Conservation (phyloP, 2,329 filamentous ascomycete species). For the Bertia moriformis region DNA sequence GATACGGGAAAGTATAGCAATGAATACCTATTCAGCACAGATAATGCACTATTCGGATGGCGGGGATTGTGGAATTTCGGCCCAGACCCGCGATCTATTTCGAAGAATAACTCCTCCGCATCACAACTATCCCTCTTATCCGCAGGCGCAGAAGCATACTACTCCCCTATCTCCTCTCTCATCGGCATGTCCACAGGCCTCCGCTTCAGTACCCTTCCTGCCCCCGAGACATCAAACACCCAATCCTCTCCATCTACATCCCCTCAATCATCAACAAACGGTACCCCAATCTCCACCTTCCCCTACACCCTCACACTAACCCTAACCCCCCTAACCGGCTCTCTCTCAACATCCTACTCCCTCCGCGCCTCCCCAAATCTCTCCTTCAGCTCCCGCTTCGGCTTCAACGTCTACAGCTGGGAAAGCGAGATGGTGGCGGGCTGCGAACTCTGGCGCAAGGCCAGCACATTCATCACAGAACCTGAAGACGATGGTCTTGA, state of each 20-base stretch:
- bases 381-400: conserved; percentile 52
- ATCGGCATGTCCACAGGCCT: conserved; percentile 41
- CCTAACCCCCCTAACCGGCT: conserved; percentile 52
- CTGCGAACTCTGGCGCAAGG: conserved; percentile 44
- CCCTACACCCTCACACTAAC: conserved; percentile 50
- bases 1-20: conserved; percentile 53
- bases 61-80: conserved; percentile 59
- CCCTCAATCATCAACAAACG: not conserved
- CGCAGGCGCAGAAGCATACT: conserved; percentile 47
- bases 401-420: conserved; percentile 61
- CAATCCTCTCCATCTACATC: conserved; percentile 15
- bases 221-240: conserved; percentile 41
- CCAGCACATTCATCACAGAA: no score
- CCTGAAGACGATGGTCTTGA: not conserved
- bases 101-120: conserved; percentile 2
- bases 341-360: conserved; percentile 51
- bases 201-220: conserved; percentile 48
- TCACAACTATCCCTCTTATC: not conserved
- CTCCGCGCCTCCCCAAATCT: conserved; percentile 48
- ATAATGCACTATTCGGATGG: conserved; percentile 48
- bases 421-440: conserved; percentile 55
- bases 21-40: conserved; percentile 56
- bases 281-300: not conserved
- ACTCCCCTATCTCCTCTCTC: not conserved
- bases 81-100: conserved; percentile 26